Evolutionary conservation across 2,329 filamentous ascomycete species (phyloP).

Genomic region (Microcera coccophila): DNA sequence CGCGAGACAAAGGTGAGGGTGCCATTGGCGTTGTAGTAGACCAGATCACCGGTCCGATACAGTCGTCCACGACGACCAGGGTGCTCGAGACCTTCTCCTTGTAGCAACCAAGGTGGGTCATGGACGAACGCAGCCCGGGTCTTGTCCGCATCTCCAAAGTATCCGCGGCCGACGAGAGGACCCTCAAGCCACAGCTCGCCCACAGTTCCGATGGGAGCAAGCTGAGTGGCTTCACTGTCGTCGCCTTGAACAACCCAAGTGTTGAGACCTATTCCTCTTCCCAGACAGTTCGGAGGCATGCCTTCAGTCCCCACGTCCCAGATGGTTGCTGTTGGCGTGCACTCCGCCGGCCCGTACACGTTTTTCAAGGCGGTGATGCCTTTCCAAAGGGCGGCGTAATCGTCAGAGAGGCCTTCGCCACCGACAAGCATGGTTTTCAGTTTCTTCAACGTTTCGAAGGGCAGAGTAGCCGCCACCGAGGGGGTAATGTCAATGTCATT

Average conservation of each 20-base stretch:
- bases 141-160: slow-evolving; percentile 44
- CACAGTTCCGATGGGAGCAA: slow-evolving; percentile 29
- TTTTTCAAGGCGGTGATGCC: slow-evolving; percentile 9
- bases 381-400: slow-evolving; percentile 8
- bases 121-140: slow-evolving; percentile 44
- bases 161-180: slow-evolving; percentile 45
- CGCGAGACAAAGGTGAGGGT: slow-evolving; percentile 42
- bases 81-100: no score
- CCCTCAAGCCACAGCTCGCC: slow-evolving; percentile 40
- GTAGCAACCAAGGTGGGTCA: slow-evolving; percentile 28
- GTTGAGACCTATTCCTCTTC: not conserved
- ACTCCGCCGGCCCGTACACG: slow-evolving; percentile 18
- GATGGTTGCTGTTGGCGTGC: not conserved
- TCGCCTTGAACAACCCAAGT: slow-evolving; percentile 32
- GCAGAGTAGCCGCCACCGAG: slow-evolving; percentile 8
- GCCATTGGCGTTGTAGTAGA: slow-evolving; percentile 39
- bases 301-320: no score
- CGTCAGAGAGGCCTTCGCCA: slow-evolving; percentile 12
- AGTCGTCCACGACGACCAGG: slow-evolving; percentile 18
- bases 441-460: slow-evolving; percentile 5
- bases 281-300: no score
- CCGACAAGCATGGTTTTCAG: slow-evolving; percentile 9
- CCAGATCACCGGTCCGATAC: slow-evolving; percentile 50
- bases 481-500: not conserved
- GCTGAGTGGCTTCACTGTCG: slow-evolving; percentile 23